phyloP scores from a whole-genome alignment of 1,139 yeast genomes.

The Pichia sp. region DNA sequence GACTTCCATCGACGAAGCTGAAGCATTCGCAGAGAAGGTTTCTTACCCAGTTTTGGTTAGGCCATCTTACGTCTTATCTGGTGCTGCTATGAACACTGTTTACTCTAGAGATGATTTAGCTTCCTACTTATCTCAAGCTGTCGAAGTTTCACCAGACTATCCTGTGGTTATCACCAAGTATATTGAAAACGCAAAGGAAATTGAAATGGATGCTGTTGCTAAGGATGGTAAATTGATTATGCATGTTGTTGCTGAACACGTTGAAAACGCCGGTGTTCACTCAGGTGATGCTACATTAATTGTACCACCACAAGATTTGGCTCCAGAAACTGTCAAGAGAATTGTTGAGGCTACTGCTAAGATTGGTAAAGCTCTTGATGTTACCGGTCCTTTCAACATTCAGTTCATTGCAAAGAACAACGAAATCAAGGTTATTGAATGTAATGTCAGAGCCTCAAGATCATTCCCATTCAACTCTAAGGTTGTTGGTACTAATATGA shows the following conservation, averaged over 20 bases:
- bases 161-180: constrained; percentile 97
- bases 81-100: constrained; percentile 99
- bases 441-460: constrained; percentile 97
- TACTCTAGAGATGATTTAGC: constrained; percentile 87
- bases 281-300: constrained; percentile 98
- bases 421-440: constrained; percentile 87
- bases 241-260: constrained; percentile 99
- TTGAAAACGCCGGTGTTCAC: constrained; percentile 98
- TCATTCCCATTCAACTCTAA: constrained; percentile 98
- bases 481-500: constrained; percentile 94
- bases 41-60: constrained; percentile 95
- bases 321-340: constrained; percentile 84
- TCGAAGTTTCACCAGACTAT: constrained; percentile 94
- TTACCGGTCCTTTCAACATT: constrained; percentile 97
- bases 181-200: constrained; percentile 96
- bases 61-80: constrained; percentile 95
- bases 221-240: constrained; percentile 88
- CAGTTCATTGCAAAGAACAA: constrained; percentile 77
- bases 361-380: constrained; percentile 91
- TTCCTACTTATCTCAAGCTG: constrained; percentile 86
- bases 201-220: constrained; percentile 99
- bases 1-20: constrained; percentile 91
- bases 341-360: constrained; percentile 94
- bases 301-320: constrained; percentile 96
- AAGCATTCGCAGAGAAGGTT: constrained; percentile 84